Evolutionary conservation across 176 grass and related monocot genomes (phyloP).

Genomic region (Oryza meridionalis): DNA sequence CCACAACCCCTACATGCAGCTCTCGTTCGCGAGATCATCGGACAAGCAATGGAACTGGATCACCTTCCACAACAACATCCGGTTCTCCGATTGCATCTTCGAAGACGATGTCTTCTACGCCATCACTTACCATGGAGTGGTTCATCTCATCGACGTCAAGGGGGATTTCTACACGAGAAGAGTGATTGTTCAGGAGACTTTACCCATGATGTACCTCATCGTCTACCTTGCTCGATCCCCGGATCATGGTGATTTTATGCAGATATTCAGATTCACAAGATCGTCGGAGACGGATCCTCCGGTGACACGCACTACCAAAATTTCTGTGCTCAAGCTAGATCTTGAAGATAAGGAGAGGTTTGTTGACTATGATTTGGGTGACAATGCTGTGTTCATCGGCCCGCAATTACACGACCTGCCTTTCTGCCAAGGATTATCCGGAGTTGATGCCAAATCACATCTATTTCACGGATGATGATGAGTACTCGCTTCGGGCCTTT

Average conservation of each 20-base stretch:
- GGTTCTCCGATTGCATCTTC: slow-evolving; percentile 10
- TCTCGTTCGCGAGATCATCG: neutral
- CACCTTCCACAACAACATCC: neutral
- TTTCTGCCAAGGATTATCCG: neutral
- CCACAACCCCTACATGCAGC: neutral
- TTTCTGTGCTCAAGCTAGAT: too few relatives aligned
- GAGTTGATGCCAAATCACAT: neutral
- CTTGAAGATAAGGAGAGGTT: too few relatives aligned
- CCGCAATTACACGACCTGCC: neutral
- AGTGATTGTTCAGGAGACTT: neutral
- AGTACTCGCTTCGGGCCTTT: too few relatives aligned
- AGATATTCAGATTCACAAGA: neutral
- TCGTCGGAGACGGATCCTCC: too few relatives aligned
- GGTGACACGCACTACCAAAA: too few relatives aligned
- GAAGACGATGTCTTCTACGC: neutral
- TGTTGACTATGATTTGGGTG: neutral
- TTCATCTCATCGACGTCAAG: neutral
- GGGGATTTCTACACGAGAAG: neutral
- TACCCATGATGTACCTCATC: neutral
- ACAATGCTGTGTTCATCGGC: slow-evolving; percentile 9
- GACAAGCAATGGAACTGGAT: neutral
- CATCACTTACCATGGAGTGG: neutral
- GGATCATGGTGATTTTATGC: neutral
- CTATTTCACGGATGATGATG: slow-evolving; percentile 20
- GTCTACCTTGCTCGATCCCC: neutral